Base-by-base conservation (phyloP, 441 rosid genomes). In the Gossypium davidsonii region DNA sequence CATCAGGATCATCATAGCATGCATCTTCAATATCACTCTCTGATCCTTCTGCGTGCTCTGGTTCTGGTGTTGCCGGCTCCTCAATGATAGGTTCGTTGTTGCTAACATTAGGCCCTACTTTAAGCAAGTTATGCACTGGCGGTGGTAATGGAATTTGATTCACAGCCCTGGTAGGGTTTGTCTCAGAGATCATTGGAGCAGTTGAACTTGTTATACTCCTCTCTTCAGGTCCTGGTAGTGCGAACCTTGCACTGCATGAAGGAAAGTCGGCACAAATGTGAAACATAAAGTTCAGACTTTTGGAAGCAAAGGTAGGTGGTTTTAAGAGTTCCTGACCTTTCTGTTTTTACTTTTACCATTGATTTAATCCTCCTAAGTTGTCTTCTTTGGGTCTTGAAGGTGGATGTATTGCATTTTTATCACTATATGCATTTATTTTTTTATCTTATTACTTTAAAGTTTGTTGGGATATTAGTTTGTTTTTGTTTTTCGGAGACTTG, bases 221-320 rank as follows among this genome's bases (percentile, higher is more conserved):
- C 69, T 89, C 93, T 71, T 88, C 97, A 79, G 97, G 91, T 17
- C 91, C 98, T 58, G 98, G 97, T 68, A 96, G 82, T 61, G 94
- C 91, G 75, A 96, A 92, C 80, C 97, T 92, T 70, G 99, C 97
- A 84, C 99, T 96, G 88, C 82, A 73, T 67, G 74, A 80, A 74
- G 81, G 65, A 76, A 28, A 65, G 60, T 82, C 60, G 48, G 48
- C 51, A 67, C 76, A 74, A 34, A 17, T 46, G 65, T 26, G 63
- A 72, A 67, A 63, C 61, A 71, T 77, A 52, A 62, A 31, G 51
- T 21, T 65, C 55, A 59, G 20, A 28, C 15, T 39, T 39, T 51
- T 18, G 65, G 67, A 66, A 34, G 64, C 46, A 12, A 76, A 74
- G 34, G 53, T 72, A 48, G 26, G 59, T 72, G 56, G 62, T 52